Conservation (phyloP, 441 rosid genomes). For the Corymbia calophylla region DNA sequence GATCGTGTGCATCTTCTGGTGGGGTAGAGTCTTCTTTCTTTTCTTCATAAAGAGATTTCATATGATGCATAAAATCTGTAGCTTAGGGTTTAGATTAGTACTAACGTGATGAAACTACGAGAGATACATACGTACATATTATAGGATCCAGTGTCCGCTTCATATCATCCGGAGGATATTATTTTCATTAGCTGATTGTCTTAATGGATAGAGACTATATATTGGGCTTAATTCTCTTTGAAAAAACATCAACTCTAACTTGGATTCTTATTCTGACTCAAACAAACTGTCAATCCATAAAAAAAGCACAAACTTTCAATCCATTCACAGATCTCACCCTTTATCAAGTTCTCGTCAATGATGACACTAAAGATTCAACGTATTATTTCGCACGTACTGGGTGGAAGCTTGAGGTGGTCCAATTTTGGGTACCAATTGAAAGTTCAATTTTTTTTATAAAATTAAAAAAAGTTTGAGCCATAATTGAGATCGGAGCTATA, state of each 20-base stretch:
- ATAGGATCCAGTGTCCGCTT: not conserved
- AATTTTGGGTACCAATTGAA: not conserved
- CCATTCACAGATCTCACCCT: not conserved
- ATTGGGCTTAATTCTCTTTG: not conserved
- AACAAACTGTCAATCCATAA: no score
- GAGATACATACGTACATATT: not conserved
- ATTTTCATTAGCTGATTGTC: not conserved
- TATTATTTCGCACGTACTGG: no score
- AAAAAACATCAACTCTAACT: no score
- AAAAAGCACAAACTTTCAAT: not conserved
- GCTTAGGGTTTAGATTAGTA: not conserved
- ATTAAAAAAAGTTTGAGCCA: no score
- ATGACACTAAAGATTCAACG: not conserved
- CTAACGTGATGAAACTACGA: not conserved
- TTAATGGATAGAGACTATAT: not conserved
- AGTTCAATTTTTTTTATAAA: no score
- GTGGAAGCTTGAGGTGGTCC: not conserved
- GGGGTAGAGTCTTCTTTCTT: not conserved
- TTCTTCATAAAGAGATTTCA: no score
- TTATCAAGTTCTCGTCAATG: not conserved
- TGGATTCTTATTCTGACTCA: not conserved
- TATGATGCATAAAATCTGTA: not conserved
- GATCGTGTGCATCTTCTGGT: not conserved
- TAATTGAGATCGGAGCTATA: not conserved
- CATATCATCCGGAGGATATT: not conserved